Evolutionary conservation across 306 rosid species (phyloP).

Genomic region (Vicia villosa): DNA sequence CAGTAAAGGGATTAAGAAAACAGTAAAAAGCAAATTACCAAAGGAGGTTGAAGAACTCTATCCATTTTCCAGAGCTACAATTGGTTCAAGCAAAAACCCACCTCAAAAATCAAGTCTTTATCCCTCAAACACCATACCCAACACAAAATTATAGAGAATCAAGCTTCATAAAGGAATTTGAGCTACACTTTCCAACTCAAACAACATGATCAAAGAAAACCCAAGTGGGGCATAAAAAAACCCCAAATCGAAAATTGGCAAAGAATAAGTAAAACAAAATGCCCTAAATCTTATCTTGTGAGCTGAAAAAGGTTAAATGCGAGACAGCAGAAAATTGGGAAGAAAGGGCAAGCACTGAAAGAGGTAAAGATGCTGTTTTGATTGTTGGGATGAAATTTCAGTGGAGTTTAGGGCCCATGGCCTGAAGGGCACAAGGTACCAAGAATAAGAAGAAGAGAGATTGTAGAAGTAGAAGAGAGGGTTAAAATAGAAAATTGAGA

Average conservation of each 20-base stretch:
- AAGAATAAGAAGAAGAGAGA: conserved; percentile 54
- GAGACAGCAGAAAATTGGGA: conserved; percentile 54
- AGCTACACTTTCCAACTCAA: background rate
- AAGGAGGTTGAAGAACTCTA: conserved; percentile 81
- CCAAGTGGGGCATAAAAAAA: conserved; percentile 38
- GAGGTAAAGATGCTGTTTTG: conserved; percentile 54
- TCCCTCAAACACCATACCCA: conserved; percentile 52
- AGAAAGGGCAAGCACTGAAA: conserved; percentile 59
- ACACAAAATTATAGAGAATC: conserved; percentile 33
- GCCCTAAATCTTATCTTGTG: conserved; percentile 44
- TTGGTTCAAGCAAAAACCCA: conserved; percentile 39
- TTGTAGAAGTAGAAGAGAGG: conserved; percentile 39
- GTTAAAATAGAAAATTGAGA: conserved; percentile 4
- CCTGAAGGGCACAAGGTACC: conserved; percentile 73
- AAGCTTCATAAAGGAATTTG: conserved; percentile 22
- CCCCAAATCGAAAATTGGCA: conserved; percentile 33
- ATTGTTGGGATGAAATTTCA: conserved; percentile 52
- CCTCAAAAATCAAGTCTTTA: conserved; percentile 44
- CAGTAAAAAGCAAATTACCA: conserved; percentile 54
- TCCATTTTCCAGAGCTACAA: conserved; percentile 56
- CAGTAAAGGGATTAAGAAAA: conserved; percentile 9
- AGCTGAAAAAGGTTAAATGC: conserved; percentile 49
- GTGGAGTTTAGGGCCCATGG: conserved; percentile 89
- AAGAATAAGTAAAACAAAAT: conserved; percentile 40
- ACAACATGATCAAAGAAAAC: conserved; percentile 36